phyloP scores from a whole-genome alignment of 768 basidiomycete genomes.

The Naematelia aurantialba region DNA sequence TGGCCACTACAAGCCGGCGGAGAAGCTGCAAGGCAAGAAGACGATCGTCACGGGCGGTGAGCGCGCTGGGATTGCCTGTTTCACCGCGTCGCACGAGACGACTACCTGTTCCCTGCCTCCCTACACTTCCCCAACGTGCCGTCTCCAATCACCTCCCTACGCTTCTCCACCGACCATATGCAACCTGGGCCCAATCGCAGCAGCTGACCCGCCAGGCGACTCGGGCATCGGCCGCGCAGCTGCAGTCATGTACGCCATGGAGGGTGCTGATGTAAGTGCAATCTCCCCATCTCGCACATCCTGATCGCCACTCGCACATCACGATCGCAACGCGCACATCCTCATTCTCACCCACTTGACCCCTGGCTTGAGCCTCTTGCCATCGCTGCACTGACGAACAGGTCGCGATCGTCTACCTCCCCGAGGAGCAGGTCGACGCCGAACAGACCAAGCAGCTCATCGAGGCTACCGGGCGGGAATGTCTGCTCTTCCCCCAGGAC shows the following conservation, averaged over 20 bases:
- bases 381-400: slow-evolving; percentile 45
- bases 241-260: slow-evolving; percentile 54
- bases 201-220: too few species aligned
- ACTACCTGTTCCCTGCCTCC: too few species aligned
- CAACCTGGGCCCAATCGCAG: too few species aligned
- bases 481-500: slow-evolving; percentile 47
- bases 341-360: too few species aligned
- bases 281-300: not conserved
- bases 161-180: too few species aligned
- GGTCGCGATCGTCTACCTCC: slow-evolving; percentile 55
- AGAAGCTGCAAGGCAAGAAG: slow-evolving; percentile 55
- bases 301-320: not conserved
- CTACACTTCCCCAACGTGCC: too few species aligned
- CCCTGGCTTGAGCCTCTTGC: too few species aligned
- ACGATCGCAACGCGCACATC: slow-evolving; percentile 1
- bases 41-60: slow-evolving; percentile 57
- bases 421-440: slow-evolving; percentile 58
- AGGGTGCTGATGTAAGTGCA: slow-evolving; percentile 48
- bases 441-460: slow-evolving; percentile 40
- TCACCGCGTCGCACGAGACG: too few species aligned
- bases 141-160: too few species aligned
- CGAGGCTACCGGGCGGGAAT: slow-evolving; percentile 33
- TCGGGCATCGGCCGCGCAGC: slow-evolving; percentile 56
- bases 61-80: too few species aligned
- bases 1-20: slow-evolving; percentile 47